phyloP scores from a whole-genome alignment of 345 rosid species.

The Laguncularia racemosa region DNA sequence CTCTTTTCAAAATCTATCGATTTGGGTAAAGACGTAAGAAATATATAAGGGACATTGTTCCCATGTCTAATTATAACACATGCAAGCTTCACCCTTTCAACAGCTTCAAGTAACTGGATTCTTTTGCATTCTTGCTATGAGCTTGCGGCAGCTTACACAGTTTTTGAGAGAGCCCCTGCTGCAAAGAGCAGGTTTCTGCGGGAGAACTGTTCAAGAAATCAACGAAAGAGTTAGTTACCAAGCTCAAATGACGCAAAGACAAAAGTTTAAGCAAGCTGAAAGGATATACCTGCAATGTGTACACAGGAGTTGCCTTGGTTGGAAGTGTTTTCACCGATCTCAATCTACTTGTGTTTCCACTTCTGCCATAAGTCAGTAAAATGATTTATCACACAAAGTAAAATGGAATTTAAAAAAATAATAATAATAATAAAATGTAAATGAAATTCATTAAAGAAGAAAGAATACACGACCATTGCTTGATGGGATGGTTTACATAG shows the following conservation, averaged over 20 bases:
- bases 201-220: constrained; percentile 48
- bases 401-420: too few species aligned
- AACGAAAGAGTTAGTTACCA: not conserved
- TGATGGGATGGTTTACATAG: too few species aligned
- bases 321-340: constrained; percentile 79
- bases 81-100: too few species aligned
- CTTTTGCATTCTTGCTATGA: too few species aligned
- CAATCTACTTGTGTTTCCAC: constrained; percentile 58
- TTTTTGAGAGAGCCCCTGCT: constrained; percentile 67
- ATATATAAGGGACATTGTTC: too few species aligned
- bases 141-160: not conserved
- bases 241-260: not conserved
- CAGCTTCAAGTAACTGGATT: too few species aligned
- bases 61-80: too few species aligned
- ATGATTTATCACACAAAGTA: constrained; percentile 1
- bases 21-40: too few species aligned
- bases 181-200: constrained; percentile 82
- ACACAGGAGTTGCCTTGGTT: constrained; percentile 80
- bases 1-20: too few species aligned
- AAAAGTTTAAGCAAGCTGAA: not conserved
- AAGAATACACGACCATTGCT: too few species aligned
- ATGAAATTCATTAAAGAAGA: too few species aligned
- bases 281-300: constrained; percentile 41
- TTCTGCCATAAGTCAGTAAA: constrained; percentile 28
- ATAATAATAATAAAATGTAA: too few species aligned